These are phyloP conservation scores for Smallanthus sonchifolius DNA, from an alignment of 129 eudicot species.

Conservation along the genomic window DNA sequence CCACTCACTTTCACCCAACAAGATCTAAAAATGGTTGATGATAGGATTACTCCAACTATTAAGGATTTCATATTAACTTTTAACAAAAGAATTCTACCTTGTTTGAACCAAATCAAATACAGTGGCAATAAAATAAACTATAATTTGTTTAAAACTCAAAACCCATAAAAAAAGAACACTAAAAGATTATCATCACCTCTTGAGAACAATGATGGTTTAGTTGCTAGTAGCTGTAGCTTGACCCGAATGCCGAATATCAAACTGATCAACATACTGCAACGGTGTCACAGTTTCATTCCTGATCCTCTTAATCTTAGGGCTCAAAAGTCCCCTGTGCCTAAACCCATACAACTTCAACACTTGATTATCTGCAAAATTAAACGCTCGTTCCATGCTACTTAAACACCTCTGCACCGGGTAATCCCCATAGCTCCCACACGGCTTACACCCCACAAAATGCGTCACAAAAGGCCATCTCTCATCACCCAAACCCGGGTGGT, in stretches of 20 bases:
- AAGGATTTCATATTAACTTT: slow-evolving; percentile 10
- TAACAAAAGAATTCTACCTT: slow-evolving; percentile 37
- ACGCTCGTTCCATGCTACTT: slow-evolving; percentile 92
- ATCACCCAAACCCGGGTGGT: slow-evolving; percentile 89
- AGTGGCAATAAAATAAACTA: slow-evolving; percentile 25
- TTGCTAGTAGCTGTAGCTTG: slow-evolving; percentile 30
- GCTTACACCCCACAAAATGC: slow-evolving; percentile 98
- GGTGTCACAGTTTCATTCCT: slow-evolving; percentile 76
- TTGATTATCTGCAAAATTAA: slow-evolving; percentile 94
- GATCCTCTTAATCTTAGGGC: slow-evolving; percentile 79
- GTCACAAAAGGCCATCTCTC: slow-evolving; percentile 99
- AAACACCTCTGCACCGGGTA: slow-evolving; percentile 88
- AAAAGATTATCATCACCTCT: slow-evolving; percentile 23
- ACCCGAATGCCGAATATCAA: slow-evolving; percentile 73
- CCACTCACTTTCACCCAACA: not conserved
- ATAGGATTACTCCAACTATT: too few relatives aligned
- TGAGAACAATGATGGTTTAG: slow-evolving; percentile 40
- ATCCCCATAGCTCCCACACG: slow-evolving; percentile 94
- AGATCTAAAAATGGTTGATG: not conserved
- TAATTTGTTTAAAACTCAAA: slow-evolving; percentile 25
- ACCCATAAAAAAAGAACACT: slow-evolving; percentile 8
- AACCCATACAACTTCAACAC: slow-evolving; percentile 84
- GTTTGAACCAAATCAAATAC: slow-evolving; percentile 33
- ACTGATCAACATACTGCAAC: slow-evolving; percentile 66
- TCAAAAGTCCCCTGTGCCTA: slow-evolving; percentile 82